Evolutionary conservation across 768 basidiomycete species (phyloP).

Genomic region (Lactarius pseudohatsudake): DNA sequence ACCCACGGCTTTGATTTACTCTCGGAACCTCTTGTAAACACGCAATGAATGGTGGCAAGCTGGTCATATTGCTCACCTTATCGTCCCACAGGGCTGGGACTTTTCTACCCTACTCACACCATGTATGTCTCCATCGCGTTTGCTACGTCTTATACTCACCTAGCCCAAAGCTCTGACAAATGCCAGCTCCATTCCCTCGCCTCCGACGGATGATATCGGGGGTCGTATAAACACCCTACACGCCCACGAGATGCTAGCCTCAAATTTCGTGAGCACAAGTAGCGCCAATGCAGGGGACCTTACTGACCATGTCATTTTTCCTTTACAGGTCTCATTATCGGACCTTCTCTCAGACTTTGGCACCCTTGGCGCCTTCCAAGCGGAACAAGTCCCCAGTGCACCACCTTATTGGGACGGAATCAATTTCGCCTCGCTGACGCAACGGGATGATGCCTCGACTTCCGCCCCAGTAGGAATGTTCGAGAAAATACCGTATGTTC

Average conservation of each 20-base stretch:
- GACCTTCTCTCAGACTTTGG: neutral
- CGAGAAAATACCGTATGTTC: neutral
- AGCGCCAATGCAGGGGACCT: neutral
- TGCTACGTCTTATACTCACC: neutral
- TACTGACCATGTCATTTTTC: neutral
- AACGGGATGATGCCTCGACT: neutral
- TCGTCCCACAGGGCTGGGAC: neutral
- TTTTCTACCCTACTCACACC: neutral
- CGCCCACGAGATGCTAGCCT: neutral
- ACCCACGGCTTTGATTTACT: neutral
- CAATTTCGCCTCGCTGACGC: neutral
- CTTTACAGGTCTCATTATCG: neutral
- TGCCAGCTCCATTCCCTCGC: neutral
- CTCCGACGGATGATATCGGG: neutral
- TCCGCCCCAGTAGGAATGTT: neutral
- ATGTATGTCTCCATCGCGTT: neutral
- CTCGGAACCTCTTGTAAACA: neutral
- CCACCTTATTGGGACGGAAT: neutral
- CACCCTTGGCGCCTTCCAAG: neutral
- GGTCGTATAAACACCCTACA: neutral
- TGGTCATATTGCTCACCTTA: neutral
- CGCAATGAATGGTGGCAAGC: neutral
- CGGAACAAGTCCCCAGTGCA: neutral
- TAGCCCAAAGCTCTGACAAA: neutral
- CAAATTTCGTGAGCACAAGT: neutral